phyloP scores from a whole-genome alignment of 495 filamentous ascomycete genomes.

The Penicillium cataractarum region DNA sequence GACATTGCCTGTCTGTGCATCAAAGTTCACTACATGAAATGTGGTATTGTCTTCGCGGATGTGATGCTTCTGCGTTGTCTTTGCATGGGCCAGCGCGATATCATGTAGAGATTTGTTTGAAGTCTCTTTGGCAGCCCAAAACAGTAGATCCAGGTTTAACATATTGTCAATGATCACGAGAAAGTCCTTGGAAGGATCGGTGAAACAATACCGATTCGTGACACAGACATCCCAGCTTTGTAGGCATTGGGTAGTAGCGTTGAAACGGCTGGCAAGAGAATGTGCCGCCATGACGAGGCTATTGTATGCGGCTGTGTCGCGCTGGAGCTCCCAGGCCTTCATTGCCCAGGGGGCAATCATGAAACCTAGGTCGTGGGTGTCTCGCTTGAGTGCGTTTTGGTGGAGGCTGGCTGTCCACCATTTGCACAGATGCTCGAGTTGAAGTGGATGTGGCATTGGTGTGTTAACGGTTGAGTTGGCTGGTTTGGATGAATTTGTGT shows the following conservation, averaged over 20 bases:
- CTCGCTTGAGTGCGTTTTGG: slow-evolving; percentile 34
- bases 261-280: slow-evolving; percentile 41
- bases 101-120: slow-evolving; percentile 28
- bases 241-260: slow-evolving; percentile 35
- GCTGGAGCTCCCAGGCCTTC: slow-evolving; percentile 41
- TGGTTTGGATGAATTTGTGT: background rate
- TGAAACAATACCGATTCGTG: slow-evolving; percentile 39
- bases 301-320: slow-evolving; percentile 33
- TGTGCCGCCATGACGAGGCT: slow-evolving; percentile 40
- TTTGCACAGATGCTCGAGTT: slow-evolving; percentile 38
- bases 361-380: slow-evolving; percentile 52
- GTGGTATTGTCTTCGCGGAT: slow-evolving; percentile 38
- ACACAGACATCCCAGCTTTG: slow-evolving; percentile 43
- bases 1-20: slow-evolving; percentile 32
- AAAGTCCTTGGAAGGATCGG: slow-evolving; percentile 26
- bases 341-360: slow-evolving; percentile 46
- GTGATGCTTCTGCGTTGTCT: slow-evolving; percentile 35
- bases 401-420: slow-evolving; percentile 42
- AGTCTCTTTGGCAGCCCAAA: slow-evolving; percentile 43
- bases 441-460: slow-evolving; percentile 15
- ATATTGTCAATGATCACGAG: slow-evolving; percentile 54
- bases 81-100: slow-evolving; percentile 44
- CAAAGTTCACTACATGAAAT: slow-evolving; percentile 46
- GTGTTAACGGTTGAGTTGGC: background rate
- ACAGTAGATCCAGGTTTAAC: slow-evolving; percentile 51